Evolutionary conservation across 208 protist genomes (phyloP).

Genomic region (Acanthamoeba lugdunensis): DNA sequence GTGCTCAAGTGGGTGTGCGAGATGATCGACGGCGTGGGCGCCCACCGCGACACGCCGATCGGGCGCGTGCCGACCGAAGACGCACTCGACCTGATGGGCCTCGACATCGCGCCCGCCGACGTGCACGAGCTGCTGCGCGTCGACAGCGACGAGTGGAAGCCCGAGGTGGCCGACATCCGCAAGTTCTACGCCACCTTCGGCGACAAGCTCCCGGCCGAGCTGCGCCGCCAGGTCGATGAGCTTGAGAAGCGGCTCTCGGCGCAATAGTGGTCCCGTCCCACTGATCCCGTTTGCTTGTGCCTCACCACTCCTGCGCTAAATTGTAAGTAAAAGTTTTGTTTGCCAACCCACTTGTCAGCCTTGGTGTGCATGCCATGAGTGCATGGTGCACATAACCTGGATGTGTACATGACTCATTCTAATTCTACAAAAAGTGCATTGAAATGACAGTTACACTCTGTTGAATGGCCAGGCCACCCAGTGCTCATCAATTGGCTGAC

Average conservation of each 20-base stretch:
- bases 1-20: conserved; percentile 87
- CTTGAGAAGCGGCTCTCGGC: conserved; percentile 75
- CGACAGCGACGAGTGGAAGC: conserved; percentile 79
- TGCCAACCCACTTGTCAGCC: no score
- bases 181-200: conserved; percentile 82
- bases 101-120: conserved; percentile 74
- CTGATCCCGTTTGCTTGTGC: no score
- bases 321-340: no score
- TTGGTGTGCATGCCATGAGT: no score
- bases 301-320: no score
- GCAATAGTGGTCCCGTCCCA: neutral
- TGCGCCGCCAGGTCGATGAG: conserved; percentile 76
- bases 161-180: conserved; percentile 79
- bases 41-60: conserved; percentile 77
- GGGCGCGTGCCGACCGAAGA: conserved; percentile 79
- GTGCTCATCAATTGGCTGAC: no score
- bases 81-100: conserved; percentile 79
- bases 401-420: no score
- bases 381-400: no score
- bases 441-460: no score
- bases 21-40: conserved; percentile 44
- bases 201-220: conserved; percentile 77
- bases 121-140: conserved; percentile 82
- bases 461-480: no score
- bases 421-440: no score